A percentile compares a stretch with the other conserved stretches of the same genome.
Conservation (phyloP, 2,329 filamentous ascomycete genomes). For the Fusarium sp. region DNA sequence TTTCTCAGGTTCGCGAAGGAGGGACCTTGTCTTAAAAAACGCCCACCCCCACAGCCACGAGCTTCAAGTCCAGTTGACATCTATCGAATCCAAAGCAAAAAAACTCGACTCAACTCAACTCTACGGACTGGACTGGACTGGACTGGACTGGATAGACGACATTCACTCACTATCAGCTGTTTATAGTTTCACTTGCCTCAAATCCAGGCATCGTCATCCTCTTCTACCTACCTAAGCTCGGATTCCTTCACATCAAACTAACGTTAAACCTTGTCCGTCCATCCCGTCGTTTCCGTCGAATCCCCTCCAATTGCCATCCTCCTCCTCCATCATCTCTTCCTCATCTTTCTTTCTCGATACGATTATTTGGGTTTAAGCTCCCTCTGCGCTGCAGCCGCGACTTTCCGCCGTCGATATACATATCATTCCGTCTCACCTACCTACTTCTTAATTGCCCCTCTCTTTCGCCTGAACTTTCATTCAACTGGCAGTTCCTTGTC, state of each 20-base stretch:
- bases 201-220: conserved; percentile 16
- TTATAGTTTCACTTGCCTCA: background rate
- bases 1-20: conserved; percentile 36
- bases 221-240: conserved; percentile 26
- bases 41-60: conserved; percentile 32
- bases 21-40: conserved; percentile 36
- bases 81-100: conserved; percentile 6
- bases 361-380: conserved; percentile 24
- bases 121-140: conserved; percentile 3
- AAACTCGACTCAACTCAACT: conserved; percentile 4
- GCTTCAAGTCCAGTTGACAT: conserved; percentile 12
- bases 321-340: conserved; percentile 16
- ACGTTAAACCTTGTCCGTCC: conserved; percentile 43
- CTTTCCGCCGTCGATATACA: conserved; percentile 20
- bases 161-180: background rate
- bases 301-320: conserved; percentile 29
- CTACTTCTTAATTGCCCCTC: conserved; percentile 30
- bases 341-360: conserved; percentile 25
- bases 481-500: conserved; percentile 1
- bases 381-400: conserved; percentile 16
- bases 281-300: conserved; percentile 45
- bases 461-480: conserved; percentile 9
- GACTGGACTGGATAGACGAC: background rate
- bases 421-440: background rate
- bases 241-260: conserved; percentile 21